A percentile compares a stretch with the other conserved stretches of the same genome.
phyloP scores from a whole-genome alignment of 2,329 filamentous ascomycete species.

The Colletotrichum graminicola region DNA sequence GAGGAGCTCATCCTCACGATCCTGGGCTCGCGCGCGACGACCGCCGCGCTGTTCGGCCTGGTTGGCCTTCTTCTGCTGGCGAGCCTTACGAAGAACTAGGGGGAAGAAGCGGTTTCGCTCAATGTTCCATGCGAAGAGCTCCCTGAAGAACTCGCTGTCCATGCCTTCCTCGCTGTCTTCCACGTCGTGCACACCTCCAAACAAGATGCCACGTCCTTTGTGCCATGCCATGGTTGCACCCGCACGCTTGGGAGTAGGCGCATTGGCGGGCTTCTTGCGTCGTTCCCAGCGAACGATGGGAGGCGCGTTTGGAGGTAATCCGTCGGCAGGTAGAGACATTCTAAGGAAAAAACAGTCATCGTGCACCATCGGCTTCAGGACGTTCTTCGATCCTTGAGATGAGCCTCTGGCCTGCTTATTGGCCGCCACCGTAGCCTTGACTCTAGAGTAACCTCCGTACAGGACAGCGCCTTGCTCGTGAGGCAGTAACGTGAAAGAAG shows the following conservation, averaged over 20 bases:
- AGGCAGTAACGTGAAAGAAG: conserved; percentile 91
- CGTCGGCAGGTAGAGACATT: conserved; percentile 77
- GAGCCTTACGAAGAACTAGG: conserved; percentile 79
- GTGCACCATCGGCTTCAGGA: conserved; percentile 88
- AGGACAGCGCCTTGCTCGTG: conserved; percentile 91
- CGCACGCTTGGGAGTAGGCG: conserved; percentile 84
- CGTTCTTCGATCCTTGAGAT: conserved; percentile 73
- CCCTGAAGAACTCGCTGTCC: conserved; percentile 97
- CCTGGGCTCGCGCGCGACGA: conserved; percentile 81
- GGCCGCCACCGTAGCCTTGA: conserved; percentile 76
- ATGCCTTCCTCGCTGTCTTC: conserved; percentile 94
- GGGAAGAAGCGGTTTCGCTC: conserved; percentile 97
- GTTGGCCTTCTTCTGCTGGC: conserved; percentile 73
- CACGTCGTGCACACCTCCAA: conserved; percentile 94
- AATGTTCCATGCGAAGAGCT: conserved; percentile 92
- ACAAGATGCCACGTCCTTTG: conserved; percentile 91
- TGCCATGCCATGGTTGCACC: conserved; percentile 96
- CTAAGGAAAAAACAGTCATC: conserved; percentile 95
- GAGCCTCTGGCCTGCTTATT: conserved; percentile 74
- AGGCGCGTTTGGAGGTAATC: conserved; percentile 73
- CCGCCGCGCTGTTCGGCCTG: conserved; percentile 68
- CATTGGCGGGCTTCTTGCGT: conserved; percentile 90
- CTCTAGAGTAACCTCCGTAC: conserved; percentile 92
- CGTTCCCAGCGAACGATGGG: conserved; percentile 91
- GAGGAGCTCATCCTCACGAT: conserved; percentile 91